These are phyloP conservation scores for Cordyceps tenuipes DNA, from an alignment of 2,329 filamentous ascomycete species.

Conservation along the genomic window DNA sequence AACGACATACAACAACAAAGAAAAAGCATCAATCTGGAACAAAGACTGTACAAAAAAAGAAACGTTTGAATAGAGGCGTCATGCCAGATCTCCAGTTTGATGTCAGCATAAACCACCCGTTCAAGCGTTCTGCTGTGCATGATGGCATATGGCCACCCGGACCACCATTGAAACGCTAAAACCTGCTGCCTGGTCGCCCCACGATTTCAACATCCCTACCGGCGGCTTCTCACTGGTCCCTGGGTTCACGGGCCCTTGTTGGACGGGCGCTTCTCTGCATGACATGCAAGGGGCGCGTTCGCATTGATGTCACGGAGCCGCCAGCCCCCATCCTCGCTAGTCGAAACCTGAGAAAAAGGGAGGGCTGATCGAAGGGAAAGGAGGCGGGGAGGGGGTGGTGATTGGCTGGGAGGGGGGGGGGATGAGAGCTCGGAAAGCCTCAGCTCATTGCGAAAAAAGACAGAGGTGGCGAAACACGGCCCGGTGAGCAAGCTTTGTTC, in stretches of 20 bases:
- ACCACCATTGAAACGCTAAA: slow-evolving; percentile 8
- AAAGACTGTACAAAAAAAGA: background rate
- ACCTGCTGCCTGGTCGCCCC: background rate
- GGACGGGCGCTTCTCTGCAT: background rate
- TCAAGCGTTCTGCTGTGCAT: background rate
- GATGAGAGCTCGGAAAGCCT: too few species aligned
- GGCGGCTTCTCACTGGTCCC: background rate
- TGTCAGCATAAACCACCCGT: background rate
- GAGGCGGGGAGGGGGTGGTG: background rate
- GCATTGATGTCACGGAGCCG: slow-evolving; percentile 7
- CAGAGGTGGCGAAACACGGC: background rate
- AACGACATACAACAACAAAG: background rate
- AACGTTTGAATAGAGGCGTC: background rate
- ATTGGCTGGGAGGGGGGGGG: background rate
- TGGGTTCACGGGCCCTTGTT: too few species aligned
- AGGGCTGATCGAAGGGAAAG: too few species aligned
- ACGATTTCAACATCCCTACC: background rate
- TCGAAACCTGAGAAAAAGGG: background rate
- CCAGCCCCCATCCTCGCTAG: background rate
- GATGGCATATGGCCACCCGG: background rate
- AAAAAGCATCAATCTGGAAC: slow-evolving; percentile 5
- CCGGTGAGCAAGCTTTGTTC: background rate
- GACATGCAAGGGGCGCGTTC: slow-evolving; percentile 2
- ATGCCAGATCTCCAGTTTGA: slow-evolving; percentile 3
- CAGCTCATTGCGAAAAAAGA: background rate